These are phyloP conservation scores for Paratinospora sagittata DNA, from an alignment of 164 flowering plant species.

Conservation along the genomic window DNA sequence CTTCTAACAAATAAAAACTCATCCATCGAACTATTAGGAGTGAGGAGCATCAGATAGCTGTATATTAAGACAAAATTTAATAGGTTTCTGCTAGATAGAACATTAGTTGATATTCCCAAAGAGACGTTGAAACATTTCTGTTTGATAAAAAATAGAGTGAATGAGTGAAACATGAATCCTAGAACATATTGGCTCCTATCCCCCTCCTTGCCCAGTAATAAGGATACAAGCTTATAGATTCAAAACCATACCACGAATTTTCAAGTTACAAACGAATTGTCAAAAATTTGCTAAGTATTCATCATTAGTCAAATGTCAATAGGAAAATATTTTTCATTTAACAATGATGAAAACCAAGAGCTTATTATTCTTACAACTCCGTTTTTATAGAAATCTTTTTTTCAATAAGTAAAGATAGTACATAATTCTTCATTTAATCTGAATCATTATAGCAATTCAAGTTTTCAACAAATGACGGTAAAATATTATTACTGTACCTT, in stretches of 20 bases:
- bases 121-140: no score
- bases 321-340: no score
- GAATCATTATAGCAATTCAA: neutral
- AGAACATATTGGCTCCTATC: neutral
- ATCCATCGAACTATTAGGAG: neutral
- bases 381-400: neutral
- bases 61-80: neutral
- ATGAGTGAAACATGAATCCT: neutral
- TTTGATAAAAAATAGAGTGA: no score
- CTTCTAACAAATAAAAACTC: neutral
- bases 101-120: neutral
- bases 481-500: constrained; percentile 43
- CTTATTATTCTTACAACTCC: neutral
- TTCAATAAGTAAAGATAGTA: neutral
- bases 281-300: neutral
- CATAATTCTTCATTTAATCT: neutral
- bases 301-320: neutral
- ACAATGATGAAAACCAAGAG: no score
- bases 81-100: neutral
- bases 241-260: neutral
- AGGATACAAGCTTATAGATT: neutral
- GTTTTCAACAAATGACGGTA: neutral
- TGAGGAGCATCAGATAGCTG: neutral
- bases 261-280: neutral
- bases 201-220: neutral